Evolutionary conservation across 2,329 filamentous ascomycete species (phyloP).

Genomic region (Neofusicoccum sp.): DNA sequence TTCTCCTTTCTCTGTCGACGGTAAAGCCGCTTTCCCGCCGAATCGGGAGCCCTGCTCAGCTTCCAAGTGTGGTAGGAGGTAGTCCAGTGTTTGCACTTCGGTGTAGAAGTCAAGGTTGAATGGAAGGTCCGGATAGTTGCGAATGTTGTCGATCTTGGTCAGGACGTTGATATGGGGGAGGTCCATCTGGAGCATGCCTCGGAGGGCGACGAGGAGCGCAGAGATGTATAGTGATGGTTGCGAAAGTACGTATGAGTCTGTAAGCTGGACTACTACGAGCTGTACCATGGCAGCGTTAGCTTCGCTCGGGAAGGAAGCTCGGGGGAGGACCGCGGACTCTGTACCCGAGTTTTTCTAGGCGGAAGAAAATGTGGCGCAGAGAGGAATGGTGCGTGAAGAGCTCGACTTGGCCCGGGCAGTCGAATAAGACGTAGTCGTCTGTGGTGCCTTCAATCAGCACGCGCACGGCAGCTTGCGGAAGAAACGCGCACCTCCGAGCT

Average conservation of each 20-base stretch:
- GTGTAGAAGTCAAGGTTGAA: constrained; percentile 98
- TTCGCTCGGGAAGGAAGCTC: constrained; percentile 2
- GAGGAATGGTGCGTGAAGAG: constrained; percentile 94
- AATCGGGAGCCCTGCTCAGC: constrained; percentile 57
- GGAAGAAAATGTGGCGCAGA: constrained; percentile 86
- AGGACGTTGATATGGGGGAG: constrained; percentile 93
- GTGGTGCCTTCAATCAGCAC: neutral
- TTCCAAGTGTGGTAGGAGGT: constrained; percentile 77
- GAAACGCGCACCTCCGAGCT: constrained; percentile 58
- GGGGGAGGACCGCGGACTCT: constrained; percentile 61
- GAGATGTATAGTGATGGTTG: constrained; percentile 94
- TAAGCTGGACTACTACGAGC: constrained; percentile 90
- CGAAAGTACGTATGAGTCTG: constrained; percentile 90
- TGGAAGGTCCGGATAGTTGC: constrained; percentile 78
- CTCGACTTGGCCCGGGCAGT: constrained; percentile 96
- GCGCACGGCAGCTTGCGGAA: constrained; percentile 19
- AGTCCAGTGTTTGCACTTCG: constrained; percentile 88
- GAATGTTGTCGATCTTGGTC: constrained; percentile 94
- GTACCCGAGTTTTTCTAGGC: constrained; percentile 85
- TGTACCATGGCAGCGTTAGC: constrained; percentile 44
- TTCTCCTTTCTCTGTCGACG: neutral
- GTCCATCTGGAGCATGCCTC: constrained; percentile 98
- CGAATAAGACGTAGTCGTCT: constrained; percentile 92
- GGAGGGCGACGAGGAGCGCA: constrained; percentile 85
- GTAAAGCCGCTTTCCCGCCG: neutral